A percentile compares a stretch with the other conserved stretches of the same genome.
phyloP scores from a whole-genome alignment of 2,329 filamentous ascomycete species.

The Pseudopithomyces chartarum region DNA sequence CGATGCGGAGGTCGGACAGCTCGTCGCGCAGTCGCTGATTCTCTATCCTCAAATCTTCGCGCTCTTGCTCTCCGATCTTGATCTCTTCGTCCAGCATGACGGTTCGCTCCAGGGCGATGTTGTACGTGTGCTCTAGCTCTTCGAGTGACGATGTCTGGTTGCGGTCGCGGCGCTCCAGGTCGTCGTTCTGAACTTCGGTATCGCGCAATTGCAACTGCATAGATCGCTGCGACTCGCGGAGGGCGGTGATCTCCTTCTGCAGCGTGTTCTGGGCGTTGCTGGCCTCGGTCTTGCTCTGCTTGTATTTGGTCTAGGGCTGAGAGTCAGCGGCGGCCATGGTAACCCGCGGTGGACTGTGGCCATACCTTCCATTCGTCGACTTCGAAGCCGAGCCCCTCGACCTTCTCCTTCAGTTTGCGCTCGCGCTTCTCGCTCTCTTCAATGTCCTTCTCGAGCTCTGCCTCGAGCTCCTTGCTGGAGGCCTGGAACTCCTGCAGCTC shows the following conservation, averaged over 20 bases:
- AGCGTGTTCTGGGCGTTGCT: slow-evolving; percentile 81
- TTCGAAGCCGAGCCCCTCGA: slow-evolving; percentile 82
- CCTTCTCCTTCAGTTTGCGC: slow-evolving; percentile 81
- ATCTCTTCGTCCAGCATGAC: slow-evolving; percentile 97
- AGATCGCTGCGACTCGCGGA: slow-evolving; percentile 82
- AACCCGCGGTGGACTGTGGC: background rate
- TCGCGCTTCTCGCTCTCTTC: slow-evolving; percentile 95
- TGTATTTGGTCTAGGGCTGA: slow-evolving; percentile 79
- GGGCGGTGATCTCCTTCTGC: slow-evolving; percentile 92
- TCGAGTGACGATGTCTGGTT: slow-evolving; percentile 96
- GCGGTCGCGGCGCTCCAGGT: slow-evolving; percentile 94
- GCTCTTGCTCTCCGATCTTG: slow-evolving; percentile 86
- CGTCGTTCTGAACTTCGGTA: slow-evolving; percentile 97
- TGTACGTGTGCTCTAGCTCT: slow-evolving; percentile 96
- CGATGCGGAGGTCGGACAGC: slow-evolving; percentile 89
- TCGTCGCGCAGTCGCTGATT: slow-evolving; percentile 89
- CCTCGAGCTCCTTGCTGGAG: slow-evolving; percentile 91
- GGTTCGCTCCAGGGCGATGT: slow-evolving; percentile 85
- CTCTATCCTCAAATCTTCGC: slow-evolving; percentile 87
- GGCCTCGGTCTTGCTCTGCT: slow-evolving; percentile 88
- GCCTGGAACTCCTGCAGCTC: slow-evolving; percentile 93
- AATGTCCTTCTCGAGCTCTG: slow-evolving; percentile 93
- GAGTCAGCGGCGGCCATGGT: slow-evolving; percentile 9
- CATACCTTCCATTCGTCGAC: slow-evolving; percentile 98
- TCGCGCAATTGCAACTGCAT: slow-evolving; percentile 85